Base-by-base conservation (phyloP, 192 early-diverging fungal genomes). In the Helicostylum pulchrum region DNA sequence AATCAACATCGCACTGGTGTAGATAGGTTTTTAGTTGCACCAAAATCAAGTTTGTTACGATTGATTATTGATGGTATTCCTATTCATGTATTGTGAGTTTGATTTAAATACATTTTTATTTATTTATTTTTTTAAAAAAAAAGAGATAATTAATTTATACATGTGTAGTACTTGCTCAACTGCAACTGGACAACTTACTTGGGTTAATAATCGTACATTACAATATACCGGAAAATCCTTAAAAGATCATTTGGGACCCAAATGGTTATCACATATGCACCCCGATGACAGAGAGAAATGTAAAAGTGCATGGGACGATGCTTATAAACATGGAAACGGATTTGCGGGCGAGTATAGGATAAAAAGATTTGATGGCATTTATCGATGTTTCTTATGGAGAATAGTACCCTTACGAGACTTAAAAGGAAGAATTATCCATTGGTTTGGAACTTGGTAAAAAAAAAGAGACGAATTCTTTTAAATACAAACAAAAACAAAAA, bases 21-120 rank as follows among this genome's bases (percentile, higher is more conserved):
- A n/a, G 63, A 65, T 23, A 2, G 44, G 11, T 51, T 31, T 47
- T 21, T 62, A 10, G 61, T 56, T 12, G 53, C 68, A 14, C 82
- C 79, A 12, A 78, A 75, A 23, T 75, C 78, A 12, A 67, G 75
- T 15, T 62, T 85, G 15, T 49, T 82, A 48, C 74, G 83, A 9
- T 42, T 81, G 7, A 76, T 85, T 44, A 70, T 85, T 21, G 83
- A 85, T 68, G 77, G 77, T 5, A 85, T 82, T 53, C 66, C 83
- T 17, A 79, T 78, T 20, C 78, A 78, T 62, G 79, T 82, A 4
- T 81, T 81, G 82, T 84, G 78, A 76, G 82, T 72, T 12, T 30
- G 21, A 20, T 43, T 26, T 55, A 17, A 61, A 39, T 7, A 30
- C 9, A 55, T n/a, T n/a, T n/a, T n/a, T 17, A 32, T n/a, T 32